phyloP scores from a whole-genome alignment of 805 yeast species.

The Saccharomycopsis capsularis region DNA sequence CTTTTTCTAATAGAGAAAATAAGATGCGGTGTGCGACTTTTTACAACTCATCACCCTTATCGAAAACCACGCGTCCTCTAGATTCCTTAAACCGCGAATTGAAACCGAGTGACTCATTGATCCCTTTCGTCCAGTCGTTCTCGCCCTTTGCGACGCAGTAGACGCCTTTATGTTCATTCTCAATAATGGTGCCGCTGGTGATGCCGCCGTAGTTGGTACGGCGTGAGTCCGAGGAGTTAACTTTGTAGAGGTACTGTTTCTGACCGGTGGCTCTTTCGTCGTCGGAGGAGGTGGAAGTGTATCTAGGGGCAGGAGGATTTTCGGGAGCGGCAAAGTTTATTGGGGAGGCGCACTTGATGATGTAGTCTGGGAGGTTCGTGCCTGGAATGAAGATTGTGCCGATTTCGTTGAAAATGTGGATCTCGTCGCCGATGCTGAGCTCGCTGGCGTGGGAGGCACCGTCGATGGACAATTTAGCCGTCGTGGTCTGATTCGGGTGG shows the following conservation, averaged over 20 bases:
- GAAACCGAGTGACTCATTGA: conserved; percentile 83
- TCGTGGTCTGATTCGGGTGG: conserved; percentile 7
- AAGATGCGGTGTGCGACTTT: too few species aligned
- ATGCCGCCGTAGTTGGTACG: conserved; percentile 18
- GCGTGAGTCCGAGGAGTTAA: not conserved
- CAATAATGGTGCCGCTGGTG: conserved; percentile 25
- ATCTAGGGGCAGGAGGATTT: not conserved
- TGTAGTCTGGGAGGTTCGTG: conserved; percentile 28
- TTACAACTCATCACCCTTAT: not conserved
- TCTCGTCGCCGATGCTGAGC: conserved; percentile 69
- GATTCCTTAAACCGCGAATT: conserved; percentile 70
- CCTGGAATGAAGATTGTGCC: conserved; percentile 54
- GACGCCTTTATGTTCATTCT: conserved; percentile 44
- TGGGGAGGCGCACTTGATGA: not conserved
- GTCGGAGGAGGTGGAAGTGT: not conserved
- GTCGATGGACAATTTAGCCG: conserved; percentile 66
- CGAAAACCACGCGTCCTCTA: conserved; percentile 4
- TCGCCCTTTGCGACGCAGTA: conserved; percentile 83
- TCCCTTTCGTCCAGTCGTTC: conserved; percentile 88
- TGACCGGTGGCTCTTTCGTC: not conserved
- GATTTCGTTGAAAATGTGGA: conserved; percentile 60
- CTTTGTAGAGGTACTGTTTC: not conserved
- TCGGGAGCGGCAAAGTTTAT: conserved; percentile 4
- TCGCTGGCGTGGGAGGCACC: conserved; percentile 66
- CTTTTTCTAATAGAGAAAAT: too few species aligned